Evolutionary conservation across 2,329 filamentous ascomycete species (phyloP).

Genomic region (Ophiostoma tasmaniense): DNA sequence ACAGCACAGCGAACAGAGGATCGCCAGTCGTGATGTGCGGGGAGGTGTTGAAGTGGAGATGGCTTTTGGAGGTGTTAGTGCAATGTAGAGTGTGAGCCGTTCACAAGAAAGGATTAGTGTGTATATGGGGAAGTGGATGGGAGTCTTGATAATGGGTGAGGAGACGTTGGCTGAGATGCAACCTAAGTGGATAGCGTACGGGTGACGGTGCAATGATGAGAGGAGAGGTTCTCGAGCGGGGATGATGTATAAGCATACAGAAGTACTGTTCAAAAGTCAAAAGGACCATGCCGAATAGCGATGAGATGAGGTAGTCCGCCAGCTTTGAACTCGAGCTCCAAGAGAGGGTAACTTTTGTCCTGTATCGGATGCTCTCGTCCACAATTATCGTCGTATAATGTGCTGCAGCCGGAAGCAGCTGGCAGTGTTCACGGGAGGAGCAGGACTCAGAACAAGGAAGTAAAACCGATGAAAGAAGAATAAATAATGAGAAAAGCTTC

Average conservation of each 20-base stretch:
- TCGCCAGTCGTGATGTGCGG: not conserved
- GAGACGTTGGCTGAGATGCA: not conserved
- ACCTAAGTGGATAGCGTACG: not conserved
- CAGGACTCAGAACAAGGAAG: not conserved
- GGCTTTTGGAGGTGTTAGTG: not conserved
- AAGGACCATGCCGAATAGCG: not conserved
- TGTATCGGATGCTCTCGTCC: not conserved
- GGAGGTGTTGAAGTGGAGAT: not conserved
- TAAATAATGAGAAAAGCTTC: not conserved
- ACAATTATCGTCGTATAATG: not conserved
- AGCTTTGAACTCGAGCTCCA: not conserved
- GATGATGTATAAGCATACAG: not conserved
- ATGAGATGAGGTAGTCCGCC: not conserved
- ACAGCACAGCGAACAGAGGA: not conserved
- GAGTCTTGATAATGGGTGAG: not conserved
- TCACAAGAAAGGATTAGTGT: not conserved
- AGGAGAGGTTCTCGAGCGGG: not conserved
- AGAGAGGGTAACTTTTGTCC: not conserved
- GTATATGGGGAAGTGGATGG: not conserved
- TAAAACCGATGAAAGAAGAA: too few relatives aligned
- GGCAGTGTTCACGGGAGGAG: not conserved
- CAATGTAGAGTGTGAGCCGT: not conserved
- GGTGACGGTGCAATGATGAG: not conserved
- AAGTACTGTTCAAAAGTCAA: not conserved
- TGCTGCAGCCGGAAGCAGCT: not conserved